Evolutionary conservation across 768 basidiomycete species (phyloP), one percentile per base, ranked within the genome.

Genomic region (Crepidotus variabilis): DNA sequence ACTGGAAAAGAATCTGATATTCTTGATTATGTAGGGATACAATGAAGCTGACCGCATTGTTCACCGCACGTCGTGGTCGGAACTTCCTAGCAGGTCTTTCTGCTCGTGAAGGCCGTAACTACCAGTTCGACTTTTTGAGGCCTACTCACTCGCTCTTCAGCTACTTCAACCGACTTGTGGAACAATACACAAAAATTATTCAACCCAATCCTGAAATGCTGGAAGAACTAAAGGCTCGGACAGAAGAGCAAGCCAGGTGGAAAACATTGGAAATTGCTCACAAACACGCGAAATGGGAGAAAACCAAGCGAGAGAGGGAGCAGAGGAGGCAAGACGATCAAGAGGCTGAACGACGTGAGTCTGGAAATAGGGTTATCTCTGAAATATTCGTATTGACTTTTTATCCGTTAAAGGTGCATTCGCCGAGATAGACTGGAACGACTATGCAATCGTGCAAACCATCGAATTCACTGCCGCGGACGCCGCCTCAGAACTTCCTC

Each of bases 381-480:
- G 50, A 20, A 43, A 13, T 33, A 45, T 48, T 16, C 34, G 51
- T 34, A 34, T 34, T 54, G 47, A 21, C 48, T 62, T 43, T 54
- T 8, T 57, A 22, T 36, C 57, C 45, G 51, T 39, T 56, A 52
- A 6, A 89, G 91, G 86, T 71, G 96, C 95, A 4, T 95, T 97
- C 66, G 92, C 94, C 46, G 92, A 95, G 68, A 98, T 99, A 63
- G 97, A 99, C 68, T 99, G 97, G 97, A 94, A 99, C 66, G 97
- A 98, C 68, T 98, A 97, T 73, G 93, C 94, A 39, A 92, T 97
- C 55, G 97, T 98, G 6, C 94, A 98, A 68, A 97, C 94, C 18
- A 94, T 97, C 63, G 97, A 99, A 67, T 99, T 98, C 67, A 98
- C 97, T 14, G 83, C 86, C 33, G 91, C 90, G 7, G 97, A 99